phyloP scores from a whole-genome alignment of 192 early-diverging fungal species.

The Chytriomyces sp. region DNA sequence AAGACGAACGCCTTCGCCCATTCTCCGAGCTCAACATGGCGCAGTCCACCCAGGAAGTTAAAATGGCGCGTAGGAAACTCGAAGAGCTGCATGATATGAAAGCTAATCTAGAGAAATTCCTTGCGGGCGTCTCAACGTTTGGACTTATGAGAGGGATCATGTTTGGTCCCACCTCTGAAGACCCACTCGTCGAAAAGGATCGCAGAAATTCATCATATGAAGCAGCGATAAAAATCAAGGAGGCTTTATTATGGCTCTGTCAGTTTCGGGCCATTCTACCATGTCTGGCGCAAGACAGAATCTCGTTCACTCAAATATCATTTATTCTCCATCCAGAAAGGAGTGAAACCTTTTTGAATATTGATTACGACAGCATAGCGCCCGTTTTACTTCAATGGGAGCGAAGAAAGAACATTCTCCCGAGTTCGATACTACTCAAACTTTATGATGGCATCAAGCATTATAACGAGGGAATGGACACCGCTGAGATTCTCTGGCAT shows the following conservation, averaged over 20 bases:
- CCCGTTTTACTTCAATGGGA: not conserved
- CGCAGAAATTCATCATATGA: not conserved
- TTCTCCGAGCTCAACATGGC: conserved; percentile 22
- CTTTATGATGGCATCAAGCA: conserved; percentile 34
- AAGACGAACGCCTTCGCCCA: conserved; percentile 27
- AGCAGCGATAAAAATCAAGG: not conserved
- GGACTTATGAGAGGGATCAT: not conserved
- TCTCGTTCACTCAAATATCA: too few species aligned
- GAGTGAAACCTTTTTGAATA: not conserved
- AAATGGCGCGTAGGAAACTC: conserved; percentile 1
- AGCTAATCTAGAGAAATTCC: conserved; percentile 14
- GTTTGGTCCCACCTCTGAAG: not conserved
- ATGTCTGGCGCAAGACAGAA: not conserved
- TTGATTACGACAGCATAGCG: not conserved
- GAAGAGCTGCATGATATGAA: conserved; percentile 31
- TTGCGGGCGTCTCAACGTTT: not conserved
- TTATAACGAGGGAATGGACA: conserved; percentile 30
- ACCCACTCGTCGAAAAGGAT: conserved; percentile 5
- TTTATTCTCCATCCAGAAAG: not conserved
- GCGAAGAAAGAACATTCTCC: not conserved
- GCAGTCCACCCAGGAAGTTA: conserved; percentile 23
- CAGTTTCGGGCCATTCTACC: not conserved
- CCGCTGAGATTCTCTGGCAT: conserved; percentile 22
- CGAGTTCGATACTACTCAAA: not conserved
- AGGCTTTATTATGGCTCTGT: conserved; percentile 4